Conservation (phyloP, 257 asterid species). For the Forsythia viridissima region DNA sequence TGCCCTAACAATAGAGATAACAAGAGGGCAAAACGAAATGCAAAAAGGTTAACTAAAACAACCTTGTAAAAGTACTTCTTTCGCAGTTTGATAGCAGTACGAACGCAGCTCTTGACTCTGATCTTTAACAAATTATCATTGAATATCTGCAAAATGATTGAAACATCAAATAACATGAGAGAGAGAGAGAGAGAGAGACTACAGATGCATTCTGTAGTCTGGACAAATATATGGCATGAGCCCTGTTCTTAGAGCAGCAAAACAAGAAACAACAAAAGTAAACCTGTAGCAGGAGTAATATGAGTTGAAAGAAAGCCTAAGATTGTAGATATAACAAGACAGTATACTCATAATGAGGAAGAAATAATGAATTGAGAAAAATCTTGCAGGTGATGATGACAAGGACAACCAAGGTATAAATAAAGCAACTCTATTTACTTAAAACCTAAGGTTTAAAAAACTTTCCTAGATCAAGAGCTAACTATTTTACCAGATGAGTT, state of each 20-base stretch:
- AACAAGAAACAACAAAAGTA: background rate
- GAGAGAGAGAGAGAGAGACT: constrained; percentile 8
- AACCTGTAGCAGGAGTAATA: background rate
- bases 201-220: constrained; percentile 1
- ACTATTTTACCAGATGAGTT: background rate
- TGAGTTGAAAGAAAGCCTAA: background rate
- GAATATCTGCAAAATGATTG: constrained; percentile 65
- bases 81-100: constrained; percentile 85
- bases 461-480: constrained; percentile 2
- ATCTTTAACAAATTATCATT: constrained; percentile 81
- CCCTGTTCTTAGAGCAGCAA: constrained; percentile 15
- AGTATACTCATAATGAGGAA: background rate
- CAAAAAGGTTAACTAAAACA: constrained; percentile 18
- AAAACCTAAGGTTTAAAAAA: constrained; percentile 1
- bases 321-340: constrained; percentile 8
- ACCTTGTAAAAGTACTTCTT: constrained; percentile 91
- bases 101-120: constrained; percentile 87
- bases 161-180: constrained; percentile 16
- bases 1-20: background rate
- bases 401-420: constrained; percentile 5
- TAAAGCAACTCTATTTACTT: background rate
- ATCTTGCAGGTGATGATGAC: constrained; percentile 1
- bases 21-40: constrained; percentile 15
- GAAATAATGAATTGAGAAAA: constrained; percentile 11
- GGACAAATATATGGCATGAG: constrained; percentile 16